Conservation (phyloP, 2,329 filamentous ascomycete genomes). For the Chrysoporthe cubensis region DNA sequence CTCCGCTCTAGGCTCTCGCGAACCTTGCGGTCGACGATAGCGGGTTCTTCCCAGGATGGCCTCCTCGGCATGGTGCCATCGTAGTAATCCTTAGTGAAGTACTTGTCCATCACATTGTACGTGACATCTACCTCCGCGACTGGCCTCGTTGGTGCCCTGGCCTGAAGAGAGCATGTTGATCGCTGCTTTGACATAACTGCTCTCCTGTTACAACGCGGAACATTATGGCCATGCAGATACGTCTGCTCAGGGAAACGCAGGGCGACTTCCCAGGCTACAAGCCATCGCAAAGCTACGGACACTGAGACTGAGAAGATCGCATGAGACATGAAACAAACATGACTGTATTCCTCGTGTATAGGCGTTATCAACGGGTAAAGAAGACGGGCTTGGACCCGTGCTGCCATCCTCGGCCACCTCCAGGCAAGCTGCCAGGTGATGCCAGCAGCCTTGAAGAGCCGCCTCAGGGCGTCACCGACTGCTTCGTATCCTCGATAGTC, state of each 20-base stretch:
- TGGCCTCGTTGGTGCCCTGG: neutral
- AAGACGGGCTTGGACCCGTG: neutral
- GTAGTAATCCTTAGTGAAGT: neutral
- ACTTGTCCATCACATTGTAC: neutral
- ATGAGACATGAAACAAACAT: too few relatives aligned
- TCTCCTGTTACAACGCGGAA: too few relatives aligned
- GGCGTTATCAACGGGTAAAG: neutral
- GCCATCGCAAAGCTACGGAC: too few relatives aligned
- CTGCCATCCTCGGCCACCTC: neutral
- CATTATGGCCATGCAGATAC: too few relatives aligned
- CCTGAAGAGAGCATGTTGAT: neutral
- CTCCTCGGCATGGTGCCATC: neutral
- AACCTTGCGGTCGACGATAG: neutral
- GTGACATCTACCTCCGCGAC: neutral
- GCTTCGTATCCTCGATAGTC: conserved; percentile 27
- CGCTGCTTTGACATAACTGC: too few relatives aligned
- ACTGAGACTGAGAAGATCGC: too few relatives aligned
- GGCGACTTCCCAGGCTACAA: too few relatives aligned
- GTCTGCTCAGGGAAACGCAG: too few relatives aligned
- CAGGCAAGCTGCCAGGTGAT: neutral
- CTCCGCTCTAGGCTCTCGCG: neutral
- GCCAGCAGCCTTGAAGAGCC: neutral
- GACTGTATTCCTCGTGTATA: too few relatives aligned
- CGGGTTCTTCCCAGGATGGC: neutral
- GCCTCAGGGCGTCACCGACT: conserved; percentile 28